Evolutionary conservation across 2,329 filamentous ascomycete genomes (phyloP).

Genomic region (Boeremia exigua): DNA sequence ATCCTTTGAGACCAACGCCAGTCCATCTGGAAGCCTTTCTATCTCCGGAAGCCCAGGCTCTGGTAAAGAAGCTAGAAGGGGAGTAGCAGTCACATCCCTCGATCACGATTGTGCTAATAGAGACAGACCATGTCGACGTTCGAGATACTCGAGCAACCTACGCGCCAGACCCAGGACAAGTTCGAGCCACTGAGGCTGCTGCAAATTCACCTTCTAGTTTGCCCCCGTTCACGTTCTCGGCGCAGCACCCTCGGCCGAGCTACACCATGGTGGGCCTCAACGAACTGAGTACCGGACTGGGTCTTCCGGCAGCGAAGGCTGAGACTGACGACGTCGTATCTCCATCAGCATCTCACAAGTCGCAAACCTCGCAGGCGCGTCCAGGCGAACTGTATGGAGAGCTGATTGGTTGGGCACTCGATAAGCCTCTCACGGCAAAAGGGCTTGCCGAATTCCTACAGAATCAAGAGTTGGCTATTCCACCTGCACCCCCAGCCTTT

Average conservation of each 20-base stretch:
- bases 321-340: not conserved
- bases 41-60: not conserved
- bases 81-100: not conserved
- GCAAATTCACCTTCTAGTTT: not conserved
- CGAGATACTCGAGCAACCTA: not conserved
- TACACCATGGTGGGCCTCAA: constrained; percentile 19
- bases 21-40: constrained; percentile 1
- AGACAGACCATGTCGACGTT: not conserved
- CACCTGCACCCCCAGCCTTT: not conserved
- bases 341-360: constrained; percentile 4
- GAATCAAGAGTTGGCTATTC: not conserved
- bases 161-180: not conserved
- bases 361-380: constrained; percentile 1
- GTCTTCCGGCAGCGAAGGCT: constrained; percentile 15
- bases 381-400: constrained; percentile 21
- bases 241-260: not conserved
- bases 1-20: not conserved
- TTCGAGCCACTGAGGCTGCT: not conserved
- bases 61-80: constrained; percentile 6
- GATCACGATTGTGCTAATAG: not conserved
- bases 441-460: constrained; percentile 24
- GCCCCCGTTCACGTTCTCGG: not conserved
- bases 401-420: constrained; percentile 29
- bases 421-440: constrained; percentile 30
- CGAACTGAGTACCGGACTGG: constrained; percentile 25